phyloP scores from a whole-genome alignment of 768 basidiomycete species.

The Podaxis sp. region DNA sequence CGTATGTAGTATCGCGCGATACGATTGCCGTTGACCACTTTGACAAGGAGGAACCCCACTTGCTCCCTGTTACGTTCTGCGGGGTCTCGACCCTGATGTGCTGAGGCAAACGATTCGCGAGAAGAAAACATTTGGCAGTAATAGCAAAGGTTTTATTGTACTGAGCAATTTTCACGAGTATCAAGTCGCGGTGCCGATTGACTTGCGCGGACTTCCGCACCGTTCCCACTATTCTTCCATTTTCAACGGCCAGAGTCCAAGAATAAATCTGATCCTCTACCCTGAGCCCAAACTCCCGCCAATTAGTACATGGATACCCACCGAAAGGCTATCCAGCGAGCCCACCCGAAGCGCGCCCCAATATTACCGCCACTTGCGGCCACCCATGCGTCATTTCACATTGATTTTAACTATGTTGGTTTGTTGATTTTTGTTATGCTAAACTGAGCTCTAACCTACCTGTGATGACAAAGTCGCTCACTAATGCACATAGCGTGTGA shows the following conservation, averaged over 20 bases:
- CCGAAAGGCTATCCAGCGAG: background rate
- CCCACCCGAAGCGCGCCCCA: background rate
- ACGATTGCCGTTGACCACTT: background rate
- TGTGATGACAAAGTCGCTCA: background rate
- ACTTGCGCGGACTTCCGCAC: constrained; percentile 9
- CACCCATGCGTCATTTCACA: background rate
- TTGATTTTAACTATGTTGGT: background rate
- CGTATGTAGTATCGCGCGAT: background rate
- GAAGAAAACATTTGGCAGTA: background rate
- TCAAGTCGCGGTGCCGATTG: background rate
- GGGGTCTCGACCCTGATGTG: background rate
- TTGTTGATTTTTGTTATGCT: background rate
- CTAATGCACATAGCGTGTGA: background rate
- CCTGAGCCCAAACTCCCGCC: too few relatives aligned
- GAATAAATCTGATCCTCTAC: background rate
- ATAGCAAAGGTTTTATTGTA: background rate
- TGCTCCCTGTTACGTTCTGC: background rate
- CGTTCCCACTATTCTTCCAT: background rate
- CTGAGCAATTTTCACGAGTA: constrained; percentile 3
- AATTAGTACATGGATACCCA: too few relatives aligned
- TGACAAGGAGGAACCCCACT: background rate
- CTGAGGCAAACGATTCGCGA: background rate
- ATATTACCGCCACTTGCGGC: background rate
- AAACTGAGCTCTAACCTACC: background rate
- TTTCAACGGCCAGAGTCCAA: background rate